A percentile compares a stretch with the other conserved stretches of the same genome.
phyloP scores from a whole-genome alignment of 352 stramenopile species.

The Globisporangium spiculum region DNA sequence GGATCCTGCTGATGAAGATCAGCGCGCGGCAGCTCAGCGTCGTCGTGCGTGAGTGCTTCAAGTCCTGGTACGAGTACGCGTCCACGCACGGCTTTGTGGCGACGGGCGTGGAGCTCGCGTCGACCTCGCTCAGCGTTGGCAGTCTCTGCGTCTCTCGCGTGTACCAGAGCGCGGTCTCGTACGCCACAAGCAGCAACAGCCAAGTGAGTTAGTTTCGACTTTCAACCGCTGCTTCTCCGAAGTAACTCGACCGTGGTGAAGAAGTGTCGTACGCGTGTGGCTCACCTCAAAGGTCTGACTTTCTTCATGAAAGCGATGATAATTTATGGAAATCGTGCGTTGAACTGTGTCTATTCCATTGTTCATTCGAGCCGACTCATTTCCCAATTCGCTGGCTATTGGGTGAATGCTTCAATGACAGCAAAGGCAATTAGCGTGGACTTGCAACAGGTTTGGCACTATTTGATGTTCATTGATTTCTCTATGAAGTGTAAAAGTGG shows the following conservation, averaged over 20 bases:
- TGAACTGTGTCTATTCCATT: no score
- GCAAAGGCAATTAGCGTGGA: background rate
- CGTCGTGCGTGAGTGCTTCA: constrained; percentile 62
- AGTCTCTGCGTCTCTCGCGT: constrained; percentile 57
- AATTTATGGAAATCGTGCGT: background rate
- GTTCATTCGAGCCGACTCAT: no score
- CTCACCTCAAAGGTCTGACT: background rate
- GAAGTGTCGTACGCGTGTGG: background rate
- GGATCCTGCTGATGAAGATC: constrained; percentile 77
- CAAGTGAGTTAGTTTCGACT: background rate
- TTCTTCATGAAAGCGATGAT: background rate
- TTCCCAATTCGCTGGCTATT: background rate
- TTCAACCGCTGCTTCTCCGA: background rate
- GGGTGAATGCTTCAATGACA: background rate
- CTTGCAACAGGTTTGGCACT: background rate
- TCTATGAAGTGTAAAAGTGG: constrained; percentile 21
- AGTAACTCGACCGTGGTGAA: background rate
- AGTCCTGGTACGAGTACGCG: constrained; percentile 73
- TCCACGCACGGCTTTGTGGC: constrained; percentile 58
- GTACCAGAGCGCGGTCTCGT: constrained; percentile 45
- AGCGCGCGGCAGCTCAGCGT: constrained; percentile 61
- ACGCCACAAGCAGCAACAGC: constrained; percentile 19
- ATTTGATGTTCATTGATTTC: background rate
- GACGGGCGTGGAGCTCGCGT: constrained; percentile 66
- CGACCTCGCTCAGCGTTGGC: constrained; percentile 61